Percentiles rank a stretch among this genome's conserved stretches.
These are phyloP conservation scores for Saccharomycopsis malanga DNA, from an alignment of 805 yeast species.

Conservation along the genomic window DNA sequence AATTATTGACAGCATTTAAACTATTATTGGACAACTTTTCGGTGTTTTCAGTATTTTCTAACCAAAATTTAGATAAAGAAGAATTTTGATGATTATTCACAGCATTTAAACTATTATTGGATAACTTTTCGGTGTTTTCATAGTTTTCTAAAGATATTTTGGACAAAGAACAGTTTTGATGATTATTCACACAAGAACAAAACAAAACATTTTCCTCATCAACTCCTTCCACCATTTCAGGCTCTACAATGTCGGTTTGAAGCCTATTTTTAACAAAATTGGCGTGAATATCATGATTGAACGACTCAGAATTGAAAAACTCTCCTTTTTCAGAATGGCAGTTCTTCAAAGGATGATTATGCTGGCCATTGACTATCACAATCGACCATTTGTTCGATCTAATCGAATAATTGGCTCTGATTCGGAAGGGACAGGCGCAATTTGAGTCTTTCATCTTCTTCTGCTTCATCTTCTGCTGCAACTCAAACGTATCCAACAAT, in stretches of 20 bases:
- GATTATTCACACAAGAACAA: not conserved
- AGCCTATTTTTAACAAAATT: conserved; percentile 16
- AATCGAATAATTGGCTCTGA: conserved; percentile 54
- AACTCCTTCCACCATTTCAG: conserved; percentile 15
- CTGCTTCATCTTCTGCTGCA: conserved; percentile 15
- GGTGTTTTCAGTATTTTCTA: not conserved
- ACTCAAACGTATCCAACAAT: conserved; percentile 19
- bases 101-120: not conserved
- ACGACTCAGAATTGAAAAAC: conserved; percentile 15
- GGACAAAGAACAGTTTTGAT: not conserved
- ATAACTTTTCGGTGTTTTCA: not conserved
- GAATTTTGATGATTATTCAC: not conserved
- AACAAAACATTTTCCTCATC: not conserved
- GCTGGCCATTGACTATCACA: conserved; percentile 52
- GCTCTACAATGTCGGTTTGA: conserved; percentile 4
- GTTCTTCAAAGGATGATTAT: conserved; percentile 43
- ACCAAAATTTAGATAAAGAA: not conserved
- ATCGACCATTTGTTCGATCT: conserved; percentile 50
- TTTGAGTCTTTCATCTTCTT: conserved; percentile 26
- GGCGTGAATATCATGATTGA: conserved; percentile 18
- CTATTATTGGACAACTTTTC: too few relatives aligned
- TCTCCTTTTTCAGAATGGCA: conserved; percentile 2
- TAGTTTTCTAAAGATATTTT: not conserved
- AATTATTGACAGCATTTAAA: not conserved
- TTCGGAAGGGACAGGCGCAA: conserved; percentile 51